These are phyloP conservation scores for Wickerhamomyces sydowiorum DNA, from an alignment of 805 yeast species.

Conservation along the genomic window DNA sequence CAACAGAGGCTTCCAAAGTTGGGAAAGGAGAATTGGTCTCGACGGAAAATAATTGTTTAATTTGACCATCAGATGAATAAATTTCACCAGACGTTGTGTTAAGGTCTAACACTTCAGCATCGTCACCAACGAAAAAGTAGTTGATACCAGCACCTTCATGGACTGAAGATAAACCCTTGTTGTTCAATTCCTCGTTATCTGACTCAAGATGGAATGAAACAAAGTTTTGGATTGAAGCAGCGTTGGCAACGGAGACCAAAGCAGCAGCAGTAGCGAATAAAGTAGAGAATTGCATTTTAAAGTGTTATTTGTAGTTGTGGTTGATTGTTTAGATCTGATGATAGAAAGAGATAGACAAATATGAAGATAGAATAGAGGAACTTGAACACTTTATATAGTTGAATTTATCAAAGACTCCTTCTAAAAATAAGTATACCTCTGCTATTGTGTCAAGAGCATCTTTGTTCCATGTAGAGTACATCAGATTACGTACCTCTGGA, in stretches of 20 bases:
- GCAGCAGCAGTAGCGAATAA: constrained; percentile 2
- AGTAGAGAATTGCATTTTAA: constrained; percentile 7
- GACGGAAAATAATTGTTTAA: too few relatives aligned
- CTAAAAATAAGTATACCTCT: too few relatives aligned
- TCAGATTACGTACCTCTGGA: too few relatives aligned
- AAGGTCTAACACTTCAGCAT: constrained; percentile 4
- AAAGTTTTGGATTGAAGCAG: constrained; percentile 2
- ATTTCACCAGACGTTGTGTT: constrained; percentile 5
- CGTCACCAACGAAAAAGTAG: constrained; percentile 12
- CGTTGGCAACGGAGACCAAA: constrained; percentile 2
- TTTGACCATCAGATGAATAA: constrained; percentile 1
- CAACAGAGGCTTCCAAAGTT: constrained; percentile 8
- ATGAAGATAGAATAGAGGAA: too few relatives aligned
- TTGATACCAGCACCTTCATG: constrained; percentile 20
- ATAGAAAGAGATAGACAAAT: background rate
- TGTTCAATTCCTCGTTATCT: background rate
- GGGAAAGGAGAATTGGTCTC: constrained; percentile 7
- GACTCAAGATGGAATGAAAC: constrained; percentile 1
- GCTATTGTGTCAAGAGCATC: too few relatives aligned
- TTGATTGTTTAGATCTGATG: background rate
- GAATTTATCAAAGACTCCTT: too few relatives aligned
- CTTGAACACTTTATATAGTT: too few relatives aligned
- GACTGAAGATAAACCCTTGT: constrained; percentile 6
- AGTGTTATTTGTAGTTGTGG: background rate
- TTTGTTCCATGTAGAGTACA: too few relatives aligned